Conservation (phyloP, 768 basidiomycete genomes). For the Suillus brevipes region DNA sequence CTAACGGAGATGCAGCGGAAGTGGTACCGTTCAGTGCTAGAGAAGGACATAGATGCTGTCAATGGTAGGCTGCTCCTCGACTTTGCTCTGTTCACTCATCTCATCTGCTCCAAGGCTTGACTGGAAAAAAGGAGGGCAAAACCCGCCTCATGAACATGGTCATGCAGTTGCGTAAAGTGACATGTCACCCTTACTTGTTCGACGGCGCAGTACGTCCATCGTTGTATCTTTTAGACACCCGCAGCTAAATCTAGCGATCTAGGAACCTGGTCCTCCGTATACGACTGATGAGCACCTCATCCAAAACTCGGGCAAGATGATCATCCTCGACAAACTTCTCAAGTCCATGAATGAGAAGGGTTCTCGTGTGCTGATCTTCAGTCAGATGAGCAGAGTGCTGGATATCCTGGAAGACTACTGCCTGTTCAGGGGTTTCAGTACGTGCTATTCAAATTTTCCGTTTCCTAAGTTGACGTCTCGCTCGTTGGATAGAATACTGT, state of each 20-base stretch:
- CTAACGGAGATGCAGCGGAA: slow-evolving; percentile 97
- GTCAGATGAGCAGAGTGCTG: slow-evolving; percentile 98
- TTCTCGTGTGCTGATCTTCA: slow-evolving; percentile 96
- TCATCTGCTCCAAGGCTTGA: slow-evolving; percentile 55
- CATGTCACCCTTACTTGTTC: slow-evolving; percentile 89
- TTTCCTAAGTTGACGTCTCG: slow-evolving; percentile 9
- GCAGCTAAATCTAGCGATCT: not conserved
- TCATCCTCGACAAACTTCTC: slow-evolving; percentile 93
- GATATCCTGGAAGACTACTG: slow-evolving; percentile 99
- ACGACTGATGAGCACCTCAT: slow-evolving; percentile 97
- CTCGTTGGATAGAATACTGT: slow-evolving; percentile 71
- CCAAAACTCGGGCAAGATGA: slow-evolving; percentile 95
- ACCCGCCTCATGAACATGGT: slow-evolving; percentile 98
- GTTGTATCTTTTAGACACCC: not conserved
- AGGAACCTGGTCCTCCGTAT: slow-evolving; percentile 98
- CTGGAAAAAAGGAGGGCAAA: slow-evolving; percentile 98
- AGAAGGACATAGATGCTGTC: slow-evolving; percentile 98
- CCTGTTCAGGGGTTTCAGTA: slow-evolving; percentile 85
- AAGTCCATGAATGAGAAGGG: slow-evolving; percentile 86
- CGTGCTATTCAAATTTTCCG: slow-evolving; percentile 28
- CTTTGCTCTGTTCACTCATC: not conserved
- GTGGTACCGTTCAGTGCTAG: slow-evolving; percentile 94
- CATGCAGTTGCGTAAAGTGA: slow-evolving; percentile 94
- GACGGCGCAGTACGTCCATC: slow-evolving; percentile 75
- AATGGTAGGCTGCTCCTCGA: slow-evolving; percentile 58